A percentile compares a stretch with the other conserved stretches of the same genome.
These are phyloP conservation scores for Eurotiales sp. DNA, from an alignment of 2,329 filamentous ascomycete genomes.

Conservation along the genomic window DNA sequence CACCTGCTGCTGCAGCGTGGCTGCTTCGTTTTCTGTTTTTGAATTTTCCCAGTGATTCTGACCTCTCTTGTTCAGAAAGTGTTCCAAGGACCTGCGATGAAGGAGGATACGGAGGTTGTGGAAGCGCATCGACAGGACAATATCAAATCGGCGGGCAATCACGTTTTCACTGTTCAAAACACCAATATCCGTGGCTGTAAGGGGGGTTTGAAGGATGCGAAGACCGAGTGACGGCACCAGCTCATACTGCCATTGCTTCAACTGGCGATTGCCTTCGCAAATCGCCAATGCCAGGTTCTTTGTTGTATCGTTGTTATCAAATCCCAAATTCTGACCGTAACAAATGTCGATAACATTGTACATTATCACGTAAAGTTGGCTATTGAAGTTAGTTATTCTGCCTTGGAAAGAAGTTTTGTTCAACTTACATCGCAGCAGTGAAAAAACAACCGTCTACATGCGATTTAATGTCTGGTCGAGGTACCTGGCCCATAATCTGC, in stretches of 20 bases:
- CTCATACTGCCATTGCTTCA: constrained; percentile 35
- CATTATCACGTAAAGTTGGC: constrained; percentile 29
- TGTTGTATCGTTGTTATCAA: constrained; percentile 16
- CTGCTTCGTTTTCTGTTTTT: too few species aligned
- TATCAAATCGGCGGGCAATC: constrained; percentile 32
- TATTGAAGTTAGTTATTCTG: constrained; percentile 1
- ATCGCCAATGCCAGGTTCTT: constrained; percentile 29
- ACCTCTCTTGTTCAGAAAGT: constrained; percentile 29
- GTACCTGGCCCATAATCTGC: constrained; percentile 2
- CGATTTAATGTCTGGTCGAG: constrained; percentile 8
- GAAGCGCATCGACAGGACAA: constrained; percentile 44
- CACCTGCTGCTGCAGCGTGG: too few species aligned
- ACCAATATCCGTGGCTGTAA: constrained; percentile 15
- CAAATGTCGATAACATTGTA: constrained; percentile 36
- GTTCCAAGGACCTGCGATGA: constrained; percentile 40
- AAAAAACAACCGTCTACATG: constrained; percentile 19
- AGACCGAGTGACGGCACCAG: constrained; percentile 29
- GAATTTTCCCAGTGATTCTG: too few species aligned
- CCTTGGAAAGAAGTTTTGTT: background rate
- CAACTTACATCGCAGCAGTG: constrained; percentile 23
- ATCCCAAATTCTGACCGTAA: constrained; percentile 46
- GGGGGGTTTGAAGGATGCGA: constrained; percentile 20
- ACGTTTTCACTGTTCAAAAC: constrained; percentile 8
- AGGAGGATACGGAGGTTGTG: constrained; percentile 40
- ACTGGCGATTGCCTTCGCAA: constrained; percentile 37